Evolutionary conservation across 768 basidiomycete species (phyloP).

Genomic region (Collybia nuda): DNA sequence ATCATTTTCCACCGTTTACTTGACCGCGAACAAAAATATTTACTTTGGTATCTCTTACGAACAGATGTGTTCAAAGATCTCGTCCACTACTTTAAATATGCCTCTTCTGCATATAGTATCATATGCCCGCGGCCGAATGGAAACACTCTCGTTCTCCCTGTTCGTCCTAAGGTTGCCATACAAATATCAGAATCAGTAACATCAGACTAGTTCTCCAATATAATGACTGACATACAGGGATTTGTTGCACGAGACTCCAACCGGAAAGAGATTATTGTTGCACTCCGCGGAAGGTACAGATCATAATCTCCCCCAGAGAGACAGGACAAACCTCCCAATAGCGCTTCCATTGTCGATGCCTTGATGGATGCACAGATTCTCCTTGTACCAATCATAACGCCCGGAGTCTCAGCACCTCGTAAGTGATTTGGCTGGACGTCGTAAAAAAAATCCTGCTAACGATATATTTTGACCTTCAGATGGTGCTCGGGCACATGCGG

Average conservation of each 20-base stretch:
- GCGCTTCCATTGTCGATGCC: conserved; percentile 40
- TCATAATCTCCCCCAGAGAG: neutral
- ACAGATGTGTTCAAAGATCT: conserved; percentile 43
- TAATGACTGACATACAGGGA: conserved; percentile 43
- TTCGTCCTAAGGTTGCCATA: neutral
- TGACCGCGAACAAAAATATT: too few relatives aligned
- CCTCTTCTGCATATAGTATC: conserved; percentile 46
- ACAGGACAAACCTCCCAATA: conserved; percentile 11
- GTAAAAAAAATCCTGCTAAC: neutral
- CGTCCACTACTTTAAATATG: conserved; percentile 55
- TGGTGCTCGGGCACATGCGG: conserved; percentile 43
- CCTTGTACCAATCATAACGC: conserved; percentile 42
- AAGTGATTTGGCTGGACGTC: conserved; percentile 5
- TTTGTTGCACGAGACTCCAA: conserved; percentile 48
- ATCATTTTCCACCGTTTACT: too few relatives aligned
- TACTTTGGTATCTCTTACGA: neutral
- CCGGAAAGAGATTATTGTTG: conserved; percentile 46
- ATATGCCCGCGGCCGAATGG: conserved; percentile 53
- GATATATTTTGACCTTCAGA: conserved; percentile 18
- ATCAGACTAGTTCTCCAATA: conserved; percentile 36
- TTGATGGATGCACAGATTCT: conserved; percentile 41
- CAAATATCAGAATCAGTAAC: neutral
- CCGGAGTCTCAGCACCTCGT: conserved; percentile 43
- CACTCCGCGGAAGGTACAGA: conserved; percentile 48
- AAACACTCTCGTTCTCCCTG: conserved; percentile 34